phyloP scores from a whole-genome alignment of 2,329 filamentous ascomycete genomes.

The Zasmidium angulare region DNA sequence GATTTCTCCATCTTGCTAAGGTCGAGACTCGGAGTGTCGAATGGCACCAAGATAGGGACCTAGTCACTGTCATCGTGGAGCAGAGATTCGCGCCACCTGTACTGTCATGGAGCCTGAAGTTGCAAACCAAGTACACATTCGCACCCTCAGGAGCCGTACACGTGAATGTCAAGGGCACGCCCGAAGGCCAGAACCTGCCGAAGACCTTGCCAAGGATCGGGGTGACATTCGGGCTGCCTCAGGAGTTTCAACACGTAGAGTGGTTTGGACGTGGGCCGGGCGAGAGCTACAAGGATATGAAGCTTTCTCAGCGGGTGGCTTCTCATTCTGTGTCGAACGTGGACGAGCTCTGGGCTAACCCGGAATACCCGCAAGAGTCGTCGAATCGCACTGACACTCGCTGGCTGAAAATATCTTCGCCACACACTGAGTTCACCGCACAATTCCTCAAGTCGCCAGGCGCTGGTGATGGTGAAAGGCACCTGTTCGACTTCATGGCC shows the following conservation, averaged over 20 bases:
- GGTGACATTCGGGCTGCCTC: slow-evolving; percentile 55
- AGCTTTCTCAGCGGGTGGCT: slow-evolving; percentile 56
- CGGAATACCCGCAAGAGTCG: slow-evolving; percentile 68
- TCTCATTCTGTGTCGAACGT: slow-evolving; percentile 34
- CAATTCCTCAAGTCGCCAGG: slow-evolving; percentile 31
- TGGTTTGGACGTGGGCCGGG: slow-evolving; percentile 67
- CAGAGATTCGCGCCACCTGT: slow-evolving; percentile 53
- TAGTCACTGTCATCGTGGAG: slow-evolving; percentile 16
- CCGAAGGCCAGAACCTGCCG: slow-evolving; percentile 48
- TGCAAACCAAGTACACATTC: slow-evolving; percentile 54
- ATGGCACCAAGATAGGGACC: slow-evolving; percentile 15
- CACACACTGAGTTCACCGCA: slow-evolving; percentile 20
- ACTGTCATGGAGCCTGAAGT: slow-evolving; percentile 56
- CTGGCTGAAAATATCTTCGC: slow-evolving; percentile 49
- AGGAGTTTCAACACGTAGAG: slow-evolving; percentile 47
- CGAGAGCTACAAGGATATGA: slow-evolving; percentile 67
- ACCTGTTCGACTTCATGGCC: slow-evolving; percentile 52
- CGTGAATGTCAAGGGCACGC: slow-evolving; percentile 42
- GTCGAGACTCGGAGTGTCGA: slow-evolving; percentile 20
- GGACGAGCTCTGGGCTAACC: slow-evolving; percentile 55
- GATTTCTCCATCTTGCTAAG: slow-evolving; percentile 21
- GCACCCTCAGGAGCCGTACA: slow-evolving; percentile 45
- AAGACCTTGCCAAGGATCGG: slow-evolving; percentile 62
- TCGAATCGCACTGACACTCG: slow-evolving; percentile 63
- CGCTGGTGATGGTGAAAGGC: slow-evolving; percentile 9